A percentile compares a stretch with the other conserved stretches of the same genome.
Conservation (phyloP, 805 yeast genomes). For the Lachancea waltii region DNA sequence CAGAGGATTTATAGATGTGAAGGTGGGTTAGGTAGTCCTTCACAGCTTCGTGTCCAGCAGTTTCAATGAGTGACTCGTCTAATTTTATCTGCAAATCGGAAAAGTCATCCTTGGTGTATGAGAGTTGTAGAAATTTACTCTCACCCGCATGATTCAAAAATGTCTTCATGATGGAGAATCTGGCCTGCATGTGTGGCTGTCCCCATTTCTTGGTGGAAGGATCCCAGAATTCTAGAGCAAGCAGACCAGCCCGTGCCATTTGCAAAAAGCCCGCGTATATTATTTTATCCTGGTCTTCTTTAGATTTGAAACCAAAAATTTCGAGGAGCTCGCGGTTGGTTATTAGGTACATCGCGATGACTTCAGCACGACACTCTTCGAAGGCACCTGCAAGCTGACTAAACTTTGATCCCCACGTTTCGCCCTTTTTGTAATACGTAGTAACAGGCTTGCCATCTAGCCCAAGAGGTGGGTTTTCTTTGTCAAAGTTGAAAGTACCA, state of each 20-base stretch:
- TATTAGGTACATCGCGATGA: slow-evolving; percentile 75
- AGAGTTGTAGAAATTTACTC: slow-evolving; percentile 48
- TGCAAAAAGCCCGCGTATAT: slow-evolving; percentile 62
- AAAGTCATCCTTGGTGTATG: slow-evolving; percentile 40
- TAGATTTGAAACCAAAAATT: slow-evolving; percentile 60
- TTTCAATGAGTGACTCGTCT: slow-evolving; percentile 55
- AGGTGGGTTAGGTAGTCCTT: slow-evolving; percentile 63
- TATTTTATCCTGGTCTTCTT: slow-evolving; percentile 56
- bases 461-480: slow-evolving; percentile 52
- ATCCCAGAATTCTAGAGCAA: slow-evolving; percentile 83
- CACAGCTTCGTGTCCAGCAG: slow-evolving; percentile 67
- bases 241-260: slow-evolving; percentile 84
- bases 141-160: slow-evolving; percentile 54
- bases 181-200: slow-evolving; percentile 91
- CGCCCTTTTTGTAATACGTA: slow-evolving; percentile 70
- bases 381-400: slow-evolving; percentile 79
- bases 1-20: slow-evolving; percentile 76
- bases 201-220: slow-evolving; percentile 82
- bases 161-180: slow-evolving; percentile 76
- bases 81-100: slow-evolving; percentile 56
- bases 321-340: slow-evolving; percentile 60
- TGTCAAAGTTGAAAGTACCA: slow-evolving; percentile 68
- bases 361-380: slow-evolving; percentile 91
- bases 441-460: slow-evolving; percentile 54
- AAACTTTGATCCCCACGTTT: slow-evolving; percentile 86